Conservation (phyloP, 2,329 filamentous ascomycete species). For the Venturia aucupariae region DNA sequence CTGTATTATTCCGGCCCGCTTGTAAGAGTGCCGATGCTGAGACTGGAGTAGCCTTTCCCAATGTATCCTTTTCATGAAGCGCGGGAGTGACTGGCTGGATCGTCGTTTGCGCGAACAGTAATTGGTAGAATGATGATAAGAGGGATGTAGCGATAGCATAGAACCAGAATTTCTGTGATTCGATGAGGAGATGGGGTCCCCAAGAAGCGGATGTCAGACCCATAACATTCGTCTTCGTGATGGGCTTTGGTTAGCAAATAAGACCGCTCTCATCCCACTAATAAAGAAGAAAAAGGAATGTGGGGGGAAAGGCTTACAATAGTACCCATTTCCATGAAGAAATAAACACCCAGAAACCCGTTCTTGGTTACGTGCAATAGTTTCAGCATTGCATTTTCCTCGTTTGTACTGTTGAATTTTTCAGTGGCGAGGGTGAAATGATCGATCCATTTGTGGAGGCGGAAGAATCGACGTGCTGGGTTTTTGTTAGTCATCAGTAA, state of each 20-base stretch:
- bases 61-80: background rate
- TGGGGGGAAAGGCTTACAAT: background rate
- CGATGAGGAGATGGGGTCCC: slow-evolving; percentile 41
- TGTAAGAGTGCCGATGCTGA: too few species aligned
- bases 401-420: background rate
- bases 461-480: slow-evolving; percentile 11
- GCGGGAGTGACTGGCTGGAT: too few species aligned
- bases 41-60: too few species aligned
- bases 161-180: slow-evolving; percentile 64
- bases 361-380: slow-evolving; percentile 8
- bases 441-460: slow-evolving; percentile 12
- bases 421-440: background rate
- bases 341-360: slow-evolving; percentile 3
- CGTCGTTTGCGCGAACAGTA: background rate
- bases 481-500: too few species aligned
- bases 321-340: slow-evolving; percentile 7
- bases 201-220: slow-evolving; percentile 36
- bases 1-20: background rate
- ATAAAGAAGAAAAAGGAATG: background rate
- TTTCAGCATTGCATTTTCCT: background rate
- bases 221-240: slow-evolving; percentile 40
- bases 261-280: too few species aligned
- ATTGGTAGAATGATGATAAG: background rate
- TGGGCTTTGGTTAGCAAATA: too few species aligned
- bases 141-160: slow-evolving; percentile 39